Base-by-base conservation (phyloP, 2,329 filamentous ascomycete genomes). In the Fusarium sp. region DNA sequence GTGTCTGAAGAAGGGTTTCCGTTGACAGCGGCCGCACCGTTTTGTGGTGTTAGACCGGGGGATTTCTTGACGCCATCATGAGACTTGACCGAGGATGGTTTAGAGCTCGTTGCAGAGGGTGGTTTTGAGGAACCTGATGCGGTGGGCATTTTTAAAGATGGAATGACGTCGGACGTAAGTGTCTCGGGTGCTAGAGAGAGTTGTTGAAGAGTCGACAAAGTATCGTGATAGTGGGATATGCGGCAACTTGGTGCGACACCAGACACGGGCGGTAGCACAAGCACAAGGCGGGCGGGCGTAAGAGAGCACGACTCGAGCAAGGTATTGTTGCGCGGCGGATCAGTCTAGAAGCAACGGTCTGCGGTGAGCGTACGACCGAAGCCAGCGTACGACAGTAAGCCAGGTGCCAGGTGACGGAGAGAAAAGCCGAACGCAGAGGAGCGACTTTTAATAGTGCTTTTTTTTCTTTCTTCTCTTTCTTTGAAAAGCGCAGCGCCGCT, bases 71-170 rank as follows among this genome's bases (percentile, higher is more conserved):
- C 75, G 53, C 78, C 80, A 69, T 85, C 82, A 61, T 85, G 78
- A 32, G 85, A 87, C 70, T 81, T 83, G 72, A 86, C 76, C 11
- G 84, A 86, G 18, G 84, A 83, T 18, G 84, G 78, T 67, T 86
- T 85, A 25, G 84, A 86, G 53, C 82, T 83, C 69, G 82, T 78
- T 65, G 78, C 78, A 58, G 84, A 84, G 52, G 81, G 77, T 30
- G 80, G 78, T 66, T 81, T 80, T 47, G 78, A 77, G 34, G 77
- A 74, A 67, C 66, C 56, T 46, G 73, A 69, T 62, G 74, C 70
- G 38, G 78, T 75, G 67, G 77, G 78, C 79, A 81, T 81, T 70
- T 76, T 80, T 54, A 58, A 65, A 51, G 38, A 41, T 44, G 32
- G 46, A 24, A n/a, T 47, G 40, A 32, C 53, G 43, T 61, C 29